Evolutionary conservation across 257 asterid species (phyloP).

Genomic region (Cruciata laevipes): DNA sequence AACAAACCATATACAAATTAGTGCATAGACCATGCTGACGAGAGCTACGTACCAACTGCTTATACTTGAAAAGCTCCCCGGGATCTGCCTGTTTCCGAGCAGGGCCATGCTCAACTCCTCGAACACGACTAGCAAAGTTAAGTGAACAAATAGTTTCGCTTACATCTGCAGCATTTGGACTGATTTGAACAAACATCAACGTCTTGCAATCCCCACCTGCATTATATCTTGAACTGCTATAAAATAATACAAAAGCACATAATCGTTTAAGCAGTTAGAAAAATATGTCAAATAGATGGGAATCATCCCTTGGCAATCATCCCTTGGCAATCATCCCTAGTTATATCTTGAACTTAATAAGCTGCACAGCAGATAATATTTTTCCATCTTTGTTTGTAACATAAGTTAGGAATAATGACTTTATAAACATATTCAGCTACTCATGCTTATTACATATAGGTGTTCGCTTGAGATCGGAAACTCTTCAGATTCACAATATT

Average conservation of each 20-base stretch:
- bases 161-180: slow-evolving; percentile 60
- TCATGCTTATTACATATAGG: not conserved
- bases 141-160: slow-evolving; percentile 91
- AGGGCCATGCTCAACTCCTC: slow-evolving; percentile 93
- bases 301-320: not conserved
- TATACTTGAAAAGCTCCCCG: slow-evolving; percentile 63
- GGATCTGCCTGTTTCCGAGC: slow-evolving; percentile 71
- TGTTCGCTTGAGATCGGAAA: not conserved
- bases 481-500: not conserved
- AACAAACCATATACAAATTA: slow-evolving; percentile 2
- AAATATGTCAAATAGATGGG: not conserved
- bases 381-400: not conserved
- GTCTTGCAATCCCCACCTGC: slow-evolving; percentile 98
- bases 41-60: slow-evolving; percentile 61
- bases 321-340: not conserved
- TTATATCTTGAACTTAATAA: not conserved
- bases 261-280: not conserved
- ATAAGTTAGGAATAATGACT: not conserved
- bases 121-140: slow-evolving; percentile 86
- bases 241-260: not conserved
- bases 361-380: not conserved
- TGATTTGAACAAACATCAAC: slow-evolving; percentile 73
- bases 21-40: not conserved
- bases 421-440: not conserved
- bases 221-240: slow-evolving; percentile 17